Base-by-base conservation (phyloP, 2,329 filamentous ascomycete genomes). In the Nannizziopsis arthrosporioides region DNA sequence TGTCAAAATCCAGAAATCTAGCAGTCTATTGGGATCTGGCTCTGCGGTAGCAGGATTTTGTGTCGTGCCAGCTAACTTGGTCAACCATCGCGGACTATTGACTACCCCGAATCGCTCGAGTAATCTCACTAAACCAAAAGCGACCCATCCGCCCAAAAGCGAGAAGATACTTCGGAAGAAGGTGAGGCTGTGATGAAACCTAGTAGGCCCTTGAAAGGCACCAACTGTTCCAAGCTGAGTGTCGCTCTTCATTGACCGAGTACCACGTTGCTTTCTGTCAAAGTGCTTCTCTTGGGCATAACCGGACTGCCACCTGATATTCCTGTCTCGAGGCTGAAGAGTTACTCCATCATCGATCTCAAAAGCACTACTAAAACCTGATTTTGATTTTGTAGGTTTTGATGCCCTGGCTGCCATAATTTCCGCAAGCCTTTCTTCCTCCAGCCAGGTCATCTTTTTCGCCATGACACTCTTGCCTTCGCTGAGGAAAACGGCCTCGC, bases 401-500 rank as follows among this genome's bases (percentile, higher is more conserved):
- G 45, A 61, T 38, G 65, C 58, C 38, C 69, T 64, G 3, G 68
- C 66, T 18, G 63, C 61, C 42, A 92, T 81, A 2, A 94, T 72
- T 59, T 96, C 87, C 39, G 80, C 75, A 8, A 90, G 73, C 5
- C 89, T 77, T 55, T 94, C 85, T 57, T 90, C 85, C 61, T 98
- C 92, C 2, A 96, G 71, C 90, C 92, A 98, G 0, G 92, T 95
- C 67, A 81, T 81, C 32, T 76, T 72, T 54, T 81, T 80, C 2
- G 94, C 71, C 52, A 78, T 81, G 44, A 96, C 80, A 1, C 75
- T 75, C 36, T 78, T 78, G 40, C 90, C 90, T 64, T 96, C 90
- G 53, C 95, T 94, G 9, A 98, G 72, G 60, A 94, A 96, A 0
- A 96, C 92, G 2, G 90, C 90, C 65, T 96, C 89, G 57, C 87